These are phyloP conservation scores for Fallopia convolvulus DNA, from an alignment of 148 eudicot species.

Conservation along the genomic window DNA sequence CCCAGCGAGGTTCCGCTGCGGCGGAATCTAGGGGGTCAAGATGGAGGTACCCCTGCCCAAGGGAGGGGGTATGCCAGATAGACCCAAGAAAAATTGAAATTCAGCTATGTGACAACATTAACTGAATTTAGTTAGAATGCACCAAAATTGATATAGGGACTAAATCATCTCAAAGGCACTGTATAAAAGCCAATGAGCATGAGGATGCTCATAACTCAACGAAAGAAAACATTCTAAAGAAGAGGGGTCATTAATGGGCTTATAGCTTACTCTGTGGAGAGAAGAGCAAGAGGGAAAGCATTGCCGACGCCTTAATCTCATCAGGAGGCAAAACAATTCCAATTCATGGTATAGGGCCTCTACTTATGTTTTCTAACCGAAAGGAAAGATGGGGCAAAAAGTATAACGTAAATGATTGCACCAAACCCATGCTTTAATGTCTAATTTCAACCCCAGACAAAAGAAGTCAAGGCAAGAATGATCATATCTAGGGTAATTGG, in stretches of 20 bases:
- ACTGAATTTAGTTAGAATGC: no score
- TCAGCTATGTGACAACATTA: no score
- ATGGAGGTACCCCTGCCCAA: no score
- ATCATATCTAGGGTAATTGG: background rate
- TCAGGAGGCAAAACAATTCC: constrained; percentile 25
- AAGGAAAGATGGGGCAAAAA: background rate
- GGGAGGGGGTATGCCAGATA: no score
- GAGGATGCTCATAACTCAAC: no score
- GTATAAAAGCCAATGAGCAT: no score
- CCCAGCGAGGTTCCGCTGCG: no score
- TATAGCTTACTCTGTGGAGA: constrained; percentile 41
- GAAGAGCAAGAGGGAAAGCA: constrained; percentile 59
- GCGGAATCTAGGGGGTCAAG: no score
- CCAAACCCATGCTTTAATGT: constrained; percentile 7
- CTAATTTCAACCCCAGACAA: background rate
- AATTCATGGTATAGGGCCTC: background rate
- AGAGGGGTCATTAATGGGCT: background rate
- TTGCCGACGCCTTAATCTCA: constrained; percentile 62
- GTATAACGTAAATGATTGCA: constrained; percentile 4
- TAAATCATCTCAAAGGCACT: no score
- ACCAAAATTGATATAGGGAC: no score
- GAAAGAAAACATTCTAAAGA: background rate
- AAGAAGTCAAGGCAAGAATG: constrained; percentile 12
- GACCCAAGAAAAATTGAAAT: no score
- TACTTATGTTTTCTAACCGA: background rate